phyloP scores from a whole-genome alignment of 129 eudicot species.

The Escallonia rubra region DNA sequence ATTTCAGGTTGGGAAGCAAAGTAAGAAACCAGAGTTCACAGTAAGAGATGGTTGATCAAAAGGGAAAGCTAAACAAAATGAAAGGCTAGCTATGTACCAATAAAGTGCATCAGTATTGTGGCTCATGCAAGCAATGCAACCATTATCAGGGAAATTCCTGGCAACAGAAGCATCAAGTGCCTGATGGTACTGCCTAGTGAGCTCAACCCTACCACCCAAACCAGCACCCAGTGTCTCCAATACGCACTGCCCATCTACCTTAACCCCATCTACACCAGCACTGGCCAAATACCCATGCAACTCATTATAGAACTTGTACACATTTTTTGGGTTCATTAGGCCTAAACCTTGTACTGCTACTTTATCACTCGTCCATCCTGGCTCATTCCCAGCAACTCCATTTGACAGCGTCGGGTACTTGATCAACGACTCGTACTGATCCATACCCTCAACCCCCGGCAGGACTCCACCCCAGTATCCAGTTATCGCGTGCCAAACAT shows the following conservation, averaged over 20 bases:
- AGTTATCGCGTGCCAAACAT: conserved; percentile 78
- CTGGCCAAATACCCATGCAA: conserved; percentile 59
- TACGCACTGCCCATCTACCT: conserved; percentile 71
- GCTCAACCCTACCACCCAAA: conserved; percentile 71
- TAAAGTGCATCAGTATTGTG: conserved; percentile 75
- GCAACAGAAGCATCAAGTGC: conserved; percentile 77
- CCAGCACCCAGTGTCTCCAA: conserved; percentile 81
- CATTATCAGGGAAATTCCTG: conserved; percentile 68
- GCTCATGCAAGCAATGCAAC: conserved; percentile 81
- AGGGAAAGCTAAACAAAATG: neutral
- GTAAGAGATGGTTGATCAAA: neutral
- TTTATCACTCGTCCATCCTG: conserved; percentile 62
- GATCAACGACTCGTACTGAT: conserved; percentile 54
- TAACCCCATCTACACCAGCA: conserved; percentile 82
- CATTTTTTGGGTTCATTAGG: conserved; percentile 61
- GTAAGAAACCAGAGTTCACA: neutral
- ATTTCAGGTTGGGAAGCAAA: neutral
- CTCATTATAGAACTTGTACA: conserved; percentile 56
- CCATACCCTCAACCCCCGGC: conserved; percentile 69
- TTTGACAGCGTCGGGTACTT: conserved; percentile 54
- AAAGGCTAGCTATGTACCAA: conserved; percentile 36
- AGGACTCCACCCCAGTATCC: conserved; percentile 91
- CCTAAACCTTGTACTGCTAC: conserved; percentile 66
- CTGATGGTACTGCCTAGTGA: conserved; percentile 66
- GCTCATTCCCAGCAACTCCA: conserved; percentile 72